A percentile compares a stretch with the other conserved stretches of the same genome.
These are phyloP conservation scores for Moesziomyces globuligerus DNA, from an alignment of 1,284 basidiomycete species.

Conservation along the genomic window DNA sequence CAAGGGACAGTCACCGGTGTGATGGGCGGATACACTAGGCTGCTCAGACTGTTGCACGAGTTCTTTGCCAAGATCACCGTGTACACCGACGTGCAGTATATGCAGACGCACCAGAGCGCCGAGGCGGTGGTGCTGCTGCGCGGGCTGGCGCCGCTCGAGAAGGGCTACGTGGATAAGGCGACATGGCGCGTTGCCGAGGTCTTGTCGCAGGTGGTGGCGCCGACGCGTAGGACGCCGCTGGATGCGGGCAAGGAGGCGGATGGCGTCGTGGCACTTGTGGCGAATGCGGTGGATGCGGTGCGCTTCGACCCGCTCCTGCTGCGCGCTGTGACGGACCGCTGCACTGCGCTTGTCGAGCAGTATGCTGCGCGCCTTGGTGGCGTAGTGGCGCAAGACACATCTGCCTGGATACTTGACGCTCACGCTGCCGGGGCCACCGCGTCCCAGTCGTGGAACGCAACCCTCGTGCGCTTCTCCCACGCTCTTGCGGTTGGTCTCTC, in stretches of 20 bases:
- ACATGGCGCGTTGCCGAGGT: constrained; percentile 80
- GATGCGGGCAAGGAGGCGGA: constrained; percentile 11
- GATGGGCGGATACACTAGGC: constrained; percentile 74
- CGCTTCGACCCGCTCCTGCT: constrained; percentile 90
- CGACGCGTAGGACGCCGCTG: background rate
- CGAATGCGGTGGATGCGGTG: constrained; percentile 90
- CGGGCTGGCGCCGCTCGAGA: constrained; percentile 82
- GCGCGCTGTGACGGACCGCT: constrained; percentile 78
- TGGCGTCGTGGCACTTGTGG: constrained; percentile 68
- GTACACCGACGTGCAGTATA: constrained; percentile 91
- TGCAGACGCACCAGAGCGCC: constrained; percentile 82
- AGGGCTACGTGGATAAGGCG: constrained; percentile 83
- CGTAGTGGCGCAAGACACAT: constrained; percentile 6
- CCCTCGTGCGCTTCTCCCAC: constrained; percentile 20
- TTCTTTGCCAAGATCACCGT: constrained; percentile 94
- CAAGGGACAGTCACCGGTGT: background rate
- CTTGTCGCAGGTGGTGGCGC: constrained; percentile 70
- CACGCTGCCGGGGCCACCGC: constrained; percentile 1
- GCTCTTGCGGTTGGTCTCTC: constrained; percentile 5
- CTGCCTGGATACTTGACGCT: constrained; percentile 1
- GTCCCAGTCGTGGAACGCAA: constrained; percentile 24
- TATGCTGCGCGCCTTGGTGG: constrained; percentile 4
- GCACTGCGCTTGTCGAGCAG: constrained; percentile 69
- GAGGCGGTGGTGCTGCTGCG: constrained; percentile 89
- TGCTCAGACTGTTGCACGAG: constrained; percentile 89